phyloP scores from a whole-genome alignment of 768 basidiomycete genomes.

The Lactarius indigo region DNA sequence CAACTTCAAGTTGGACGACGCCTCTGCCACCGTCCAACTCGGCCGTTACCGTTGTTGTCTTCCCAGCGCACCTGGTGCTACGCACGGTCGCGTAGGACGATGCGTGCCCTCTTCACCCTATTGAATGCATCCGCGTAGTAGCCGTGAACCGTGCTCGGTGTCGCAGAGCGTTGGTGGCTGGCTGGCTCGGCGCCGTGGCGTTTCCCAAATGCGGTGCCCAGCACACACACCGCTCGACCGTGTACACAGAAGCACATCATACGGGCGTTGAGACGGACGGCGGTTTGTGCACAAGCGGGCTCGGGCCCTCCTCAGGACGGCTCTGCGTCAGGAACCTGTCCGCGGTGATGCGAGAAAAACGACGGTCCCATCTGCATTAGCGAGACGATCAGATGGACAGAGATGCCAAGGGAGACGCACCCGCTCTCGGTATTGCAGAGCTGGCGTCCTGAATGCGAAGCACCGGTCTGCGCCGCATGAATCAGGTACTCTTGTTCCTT shows the following conservation, averaged over 20 bases:
- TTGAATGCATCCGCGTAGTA: too few relatives aligned
- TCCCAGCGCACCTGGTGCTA: too few relatives aligned
- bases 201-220: neutral
- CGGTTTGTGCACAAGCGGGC: constrained; percentile 47
- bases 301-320: constrained; percentile 46
- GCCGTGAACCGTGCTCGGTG: too few relatives aligned
- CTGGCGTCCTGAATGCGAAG: constrained; percentile 37
- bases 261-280: constrained; percentile 27
- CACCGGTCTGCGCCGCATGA: constrained; percentile 42
- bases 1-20: too few relatives aligned
- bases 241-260: constrained; percentile 16
- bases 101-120: too few relatives aligned
- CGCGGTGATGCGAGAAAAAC: neutral
- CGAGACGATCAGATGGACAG: constrained; percentile 28
- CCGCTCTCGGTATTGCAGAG: constrained; percentile 73
- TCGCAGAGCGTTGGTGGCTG: constrained; percentile 15
- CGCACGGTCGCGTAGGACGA: too few relatives aligned
- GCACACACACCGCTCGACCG: constrained; percentile 21
- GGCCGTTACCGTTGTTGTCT: too few relatives aligned
- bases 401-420: constrained; percentile 30
- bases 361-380: neutral
- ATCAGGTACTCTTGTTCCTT: constrained; percentile 70
- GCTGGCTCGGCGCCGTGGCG: too few relatives aligned
- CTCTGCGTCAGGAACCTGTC: constrained; percentile 75
- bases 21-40: too few relatives aligned